Evolutionary conservation across 495 filamentous ascomycete genomes (phyloP), one percentile per base, ranked within the genome.

Genomic region (Evansstolkia leycettana): DNA sequence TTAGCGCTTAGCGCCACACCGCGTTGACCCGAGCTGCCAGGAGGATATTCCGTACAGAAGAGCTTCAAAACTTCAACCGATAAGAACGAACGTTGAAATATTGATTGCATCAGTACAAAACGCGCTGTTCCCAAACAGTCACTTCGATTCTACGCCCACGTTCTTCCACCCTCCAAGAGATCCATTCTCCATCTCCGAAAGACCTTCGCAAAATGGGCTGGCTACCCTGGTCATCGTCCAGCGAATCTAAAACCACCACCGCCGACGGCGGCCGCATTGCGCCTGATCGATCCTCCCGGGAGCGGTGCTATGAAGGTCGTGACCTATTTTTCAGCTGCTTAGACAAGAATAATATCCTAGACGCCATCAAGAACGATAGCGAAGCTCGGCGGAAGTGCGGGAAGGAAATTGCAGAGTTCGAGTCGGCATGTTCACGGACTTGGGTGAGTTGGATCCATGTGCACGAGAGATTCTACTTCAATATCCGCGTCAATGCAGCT

Each of bases 311-410:
- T 80, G 80, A 80, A 32, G 78, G 80, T 11, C 74, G 90, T 17
- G 90, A 98, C 55, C 51, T 47, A 23, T 98, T 88, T 65, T 96
- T 90, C 57, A 56, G 62, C 17, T 98, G 90, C 45, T 64, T 98
- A 6, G 86, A 94, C 48, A 62, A 65, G 33, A 67, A 84, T 59
- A 67, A 73, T 39, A 94, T 98, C 44, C 43, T 94, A 14, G 89
- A 98, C 48, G 68, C 77, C n/a, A 65, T 94, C 37, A 83, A 80
- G 51, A 72, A 85, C 27, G 71, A 76, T 41, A 75, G 74, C 30
- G 64, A 63, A 26, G 77, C 75, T 17, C 64, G 71, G 35, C 65
- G 72, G 46, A 68, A 71, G 31, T 98, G 90, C 58, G 72, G 64
- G 38, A 60, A 52, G 35, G 78, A 87, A 55, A 60, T 74, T 33